Base-by-base conservation (phyloP, 2,329 filamentous ascomycete species). In the Knufia petricola region DNA sequence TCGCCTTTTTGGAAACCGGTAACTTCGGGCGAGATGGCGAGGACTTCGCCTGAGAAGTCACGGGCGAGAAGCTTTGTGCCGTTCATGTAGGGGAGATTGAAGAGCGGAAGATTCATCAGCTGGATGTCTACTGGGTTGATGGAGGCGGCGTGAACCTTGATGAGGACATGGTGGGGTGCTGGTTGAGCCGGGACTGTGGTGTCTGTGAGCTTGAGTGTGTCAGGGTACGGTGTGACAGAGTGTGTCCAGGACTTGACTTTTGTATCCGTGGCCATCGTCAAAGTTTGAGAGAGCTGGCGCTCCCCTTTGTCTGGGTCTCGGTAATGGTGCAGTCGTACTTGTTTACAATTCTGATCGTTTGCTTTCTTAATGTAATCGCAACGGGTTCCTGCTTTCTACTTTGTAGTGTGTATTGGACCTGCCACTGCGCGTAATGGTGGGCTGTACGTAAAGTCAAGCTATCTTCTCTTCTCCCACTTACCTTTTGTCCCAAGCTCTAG, bases 111-210 rank as follows among this genome's bases (percentile, higher is more conserved):
- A 32, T 55, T 55, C 52, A 53, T 55, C 1, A 53, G 42, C 39
- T 55, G 52, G 28, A 55, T 53, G 44, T 55, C 52, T 6, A 55
- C 52, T 7, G 52, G 52, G 31, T 55, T 55, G 3, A 55, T 38
- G 13, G 50, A 45, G 8, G 52, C 24, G 10, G 51, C 50, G 26
- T 52, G 48, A 12, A 55, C 24, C 19, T 51, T 48, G 4, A 55
- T 31, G 13, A 55, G 50, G 24, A 55, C 15, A 34, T 44, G 45
- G 20, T 46, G 31, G 10, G 52, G 46, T 4, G 41, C 39, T 3
- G 52, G 52, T 15, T 32, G 13, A 2, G 45, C 40, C 21, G 52
- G 51, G n/a, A 55, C 26, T 2, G 46, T 19, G 31, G 47, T 55
- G 3, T 32, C 36, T 3, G 47, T 51, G 10, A 53, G 44, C 15